Base-by-base conservation (phyloP, 768 basidiomycete species). In the Mycena crocata region DNA sequence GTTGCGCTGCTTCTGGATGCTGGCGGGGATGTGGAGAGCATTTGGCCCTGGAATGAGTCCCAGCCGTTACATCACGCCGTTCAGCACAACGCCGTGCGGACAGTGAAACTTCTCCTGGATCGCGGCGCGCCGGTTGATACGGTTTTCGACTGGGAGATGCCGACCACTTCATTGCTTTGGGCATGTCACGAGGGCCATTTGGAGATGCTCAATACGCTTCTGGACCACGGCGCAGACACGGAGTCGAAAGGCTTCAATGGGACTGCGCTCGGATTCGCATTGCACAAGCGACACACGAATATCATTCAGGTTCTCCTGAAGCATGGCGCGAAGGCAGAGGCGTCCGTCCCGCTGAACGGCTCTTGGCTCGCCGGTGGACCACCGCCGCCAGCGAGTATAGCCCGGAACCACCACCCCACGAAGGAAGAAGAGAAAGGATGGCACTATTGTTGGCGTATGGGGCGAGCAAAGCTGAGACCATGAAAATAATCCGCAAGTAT, bases 11-110 rank as follows among this genome's bases (percentile, higher is more conserved):
- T 64, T 21, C 62, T 64, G 35, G 54, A 15, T 13, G 62, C 45
- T 1, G 55, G 62, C 9, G 54, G 49, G 26, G 31, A 58, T 26
- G 30, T 34, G 15, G n/a, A n/a, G 6, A 15, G 26, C 23, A 12
- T 28, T 10, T 51, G 39, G 44, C 50, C 24, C 39, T 12, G 37
- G 44, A 42, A 52, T 3, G 46, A 28, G 10, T 28, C 24, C 30
- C 46, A 49, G 32, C 52, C 66, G 37, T 60, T 67, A 6, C 66
- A 67, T 17, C 26, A 39, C 2, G 66, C 66, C 3, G 59, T 31
- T 4, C 2, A 14, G 35, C 17, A 57, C 46, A 28, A 48, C 30
- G 24, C 56, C 37, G 6, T 67, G 10, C 28, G 23, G 31, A 49
- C 39, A 39, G 21, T 34, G 54, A 31, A 12, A 10, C 55, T 67